Evolutionary conservation across 805 yeast species (phyloP).

Genomic region (Maudiozyma saulgeensis): DNA sequence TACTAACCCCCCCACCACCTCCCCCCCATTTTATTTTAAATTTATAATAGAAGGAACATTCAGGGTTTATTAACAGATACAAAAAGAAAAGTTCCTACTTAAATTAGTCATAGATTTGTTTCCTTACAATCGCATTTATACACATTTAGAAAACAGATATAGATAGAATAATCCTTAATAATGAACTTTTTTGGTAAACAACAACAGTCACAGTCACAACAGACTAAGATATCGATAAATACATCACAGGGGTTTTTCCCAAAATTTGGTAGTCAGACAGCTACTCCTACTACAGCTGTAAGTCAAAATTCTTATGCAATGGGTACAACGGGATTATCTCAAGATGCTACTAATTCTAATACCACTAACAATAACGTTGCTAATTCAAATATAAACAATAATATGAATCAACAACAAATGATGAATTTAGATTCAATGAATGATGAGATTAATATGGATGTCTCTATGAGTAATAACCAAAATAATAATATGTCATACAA

Average conservation of each 20-base stretch:
- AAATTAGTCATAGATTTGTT: too few species aligned
- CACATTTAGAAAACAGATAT: too few species aligned
- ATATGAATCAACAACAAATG: not conserved
- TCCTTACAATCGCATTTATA: too few species aligned
- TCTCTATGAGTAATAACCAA: not conserved
- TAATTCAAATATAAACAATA: not conserved
- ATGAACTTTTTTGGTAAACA: conserved; percentile 26
- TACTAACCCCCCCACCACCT: too few species aligned
- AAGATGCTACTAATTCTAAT: not conserved
- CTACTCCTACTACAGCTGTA: conserved; percentile 63
- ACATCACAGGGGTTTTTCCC: conserved; percentile 20
- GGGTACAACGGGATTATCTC: conserved; percentile 48
- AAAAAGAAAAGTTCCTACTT: too few species aligned
- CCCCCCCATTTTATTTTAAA: too few species aligned
- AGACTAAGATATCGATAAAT: conserved; percentile 1
- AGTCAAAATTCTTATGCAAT: conserved; percentile 53
- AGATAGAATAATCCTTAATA: conserved; percentile 1
- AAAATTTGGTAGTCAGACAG: conserved; percentile 35
- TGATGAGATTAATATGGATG: not conserved
- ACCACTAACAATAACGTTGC: conserved; percentile 11
- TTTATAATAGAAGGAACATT: too few species aligned
- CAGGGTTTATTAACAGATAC: too few species aligned
- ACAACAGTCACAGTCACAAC: conserved; percentile 1
- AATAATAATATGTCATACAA: conserved; percentile 4
- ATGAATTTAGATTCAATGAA: not conserved